Evolutionary conservation across 495 filamentous ascomycete genomes (phyloP).

Genomic region (Neurospora sp.): DNA sequence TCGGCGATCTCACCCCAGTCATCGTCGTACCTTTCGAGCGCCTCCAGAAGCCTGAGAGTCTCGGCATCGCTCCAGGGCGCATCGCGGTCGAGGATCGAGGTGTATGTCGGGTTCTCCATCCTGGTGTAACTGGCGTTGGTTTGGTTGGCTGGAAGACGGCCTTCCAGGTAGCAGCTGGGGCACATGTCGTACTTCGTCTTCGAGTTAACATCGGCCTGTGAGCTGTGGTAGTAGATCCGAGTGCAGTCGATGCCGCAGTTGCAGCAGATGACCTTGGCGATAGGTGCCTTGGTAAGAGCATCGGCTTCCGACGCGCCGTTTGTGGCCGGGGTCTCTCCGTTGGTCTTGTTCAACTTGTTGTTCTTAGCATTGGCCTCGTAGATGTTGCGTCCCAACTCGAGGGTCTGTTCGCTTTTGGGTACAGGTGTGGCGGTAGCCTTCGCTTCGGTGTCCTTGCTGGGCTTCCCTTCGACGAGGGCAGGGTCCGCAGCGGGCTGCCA

Average conservation of each 20-base stretch:
- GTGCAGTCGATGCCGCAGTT: constrained; percentile 92
- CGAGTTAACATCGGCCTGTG: constrained; percentile 44
- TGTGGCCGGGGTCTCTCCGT: constrained; percentile 56
- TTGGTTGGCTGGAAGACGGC: constrained; percentile 64
- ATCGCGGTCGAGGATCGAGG: constrained; percentile 63
- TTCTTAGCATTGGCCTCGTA: constrained; percentile 91
- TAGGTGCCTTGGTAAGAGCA: constrained; percentile 46
- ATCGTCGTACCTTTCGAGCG: constrained; percentile 81
- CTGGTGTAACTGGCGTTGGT: constrained; percentile 68
- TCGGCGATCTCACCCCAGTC: constrained; percentile 90
- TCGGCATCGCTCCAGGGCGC: constrained; percentile 87
- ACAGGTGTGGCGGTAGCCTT: constrained; percentile 52
- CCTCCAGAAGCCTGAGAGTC: constrained; percentile 75
- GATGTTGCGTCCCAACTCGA: constrained; percentile 87
- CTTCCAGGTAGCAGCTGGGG: constrained; percentile 78
- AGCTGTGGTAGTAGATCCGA: constrained; percentile 78
- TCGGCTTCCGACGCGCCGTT: constrained; percentile 48
- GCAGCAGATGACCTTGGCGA: constrained; percentile 60
- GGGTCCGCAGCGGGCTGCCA: constrained; percentile 83
- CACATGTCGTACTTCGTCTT: constrained; percentile 77
- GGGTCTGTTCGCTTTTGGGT: constrained; percentile 70
- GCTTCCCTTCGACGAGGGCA: constrained; percentile 51
- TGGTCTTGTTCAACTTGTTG: constrained; percentile 57
- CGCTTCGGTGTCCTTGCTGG: constrained; percentile 68
- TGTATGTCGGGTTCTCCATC: constrained; percentile 75